Evolutionary conservation across 140 eudicot species (phyloP), one percentile per base, ranked within the genome.

Genomic region (Stevia rebaudiana): DNA sequence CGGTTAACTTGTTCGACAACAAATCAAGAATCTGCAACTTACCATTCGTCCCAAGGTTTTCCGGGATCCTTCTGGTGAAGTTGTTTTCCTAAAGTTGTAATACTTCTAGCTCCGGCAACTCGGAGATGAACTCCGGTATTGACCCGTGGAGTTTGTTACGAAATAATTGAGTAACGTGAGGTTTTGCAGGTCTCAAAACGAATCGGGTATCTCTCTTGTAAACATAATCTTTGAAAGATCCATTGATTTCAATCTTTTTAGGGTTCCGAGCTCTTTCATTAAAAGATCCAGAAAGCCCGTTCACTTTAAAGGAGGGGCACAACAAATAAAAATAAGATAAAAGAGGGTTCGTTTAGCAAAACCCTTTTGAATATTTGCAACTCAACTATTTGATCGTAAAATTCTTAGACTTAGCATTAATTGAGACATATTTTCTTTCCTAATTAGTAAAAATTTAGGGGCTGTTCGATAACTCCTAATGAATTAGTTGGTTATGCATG

Each of bases 21-120:
- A 79, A 41, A 68, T 82, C 88, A 22, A 82, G 61, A 6, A 52
- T 23, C 57, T 63, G 73, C 52, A 82, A 61, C 69, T 49, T 69
- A 6, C 75, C 71, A 39, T 79, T 82, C 22, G 4, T 58, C 11
- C 86, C 89, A 10, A 83, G 46, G 9, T 17, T 70, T 42, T 42
- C 50, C 17, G 89, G 89, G 5, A 82, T 51, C 35, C 69, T 79
- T 25, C 88, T 82, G 18, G 88, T 79, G 51, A 82, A 82, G 46
- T 79, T 79, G 36, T 82, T 82, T 16, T 76, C 84, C 88, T 82
- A 82, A 3, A 82, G 65, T 69, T 82, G 84, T 31, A 79, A 62
- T 3, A 79, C 84, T 25, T 79, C 80, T 3, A 82, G 42, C 25
- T 55, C 77, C 69, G 84, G 84, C 36, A 82, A 72, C 7, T 76